Percentiles rank a stretch among this genome's conserved stretches.
Evolutionary conservation across 495 filamentous ascomycete species (phyloP).

Genomic region (Pyronema domesticum): DNA sequence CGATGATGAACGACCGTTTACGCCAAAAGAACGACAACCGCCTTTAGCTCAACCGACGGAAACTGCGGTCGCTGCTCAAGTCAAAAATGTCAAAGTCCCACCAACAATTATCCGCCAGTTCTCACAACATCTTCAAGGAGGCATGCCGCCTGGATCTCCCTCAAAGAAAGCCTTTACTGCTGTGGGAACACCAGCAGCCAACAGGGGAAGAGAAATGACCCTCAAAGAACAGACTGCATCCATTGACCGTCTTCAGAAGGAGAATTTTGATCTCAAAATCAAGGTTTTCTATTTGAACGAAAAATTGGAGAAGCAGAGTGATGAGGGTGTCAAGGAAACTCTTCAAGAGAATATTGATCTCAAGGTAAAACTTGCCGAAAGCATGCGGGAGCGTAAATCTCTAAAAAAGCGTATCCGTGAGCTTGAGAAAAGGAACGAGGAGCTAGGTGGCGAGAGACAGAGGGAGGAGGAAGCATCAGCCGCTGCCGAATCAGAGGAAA

Average conservation of each 20-base stretch:
- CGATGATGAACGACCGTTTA: slow-evolving; percentile 17
- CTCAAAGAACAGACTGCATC: slow-evolving; percentile 94
- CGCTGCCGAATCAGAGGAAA: slow-evolving; percentile 66
- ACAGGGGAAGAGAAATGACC: slow-evolving; percentile 66
- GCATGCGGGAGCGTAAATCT: slow-evolving; percentile 72
- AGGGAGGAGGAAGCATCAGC: slow-evolving; percentile 43
- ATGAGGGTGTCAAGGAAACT: slow-evolving; percentile 93
- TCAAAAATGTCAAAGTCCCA: slow-evolving; percentile 75
- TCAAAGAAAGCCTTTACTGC: slow-evolving; percentile 35
- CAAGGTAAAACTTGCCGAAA: slow-evolving; percentile 69
- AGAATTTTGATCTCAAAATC: slow-evolving; percentile 94
- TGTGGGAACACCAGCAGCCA: slow-evolving; percentile 35
- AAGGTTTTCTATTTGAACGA: slow-evolving; percentile 95
- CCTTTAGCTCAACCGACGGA: slow-evolving; percentile 49
- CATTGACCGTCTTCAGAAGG: slow-evolving; percentile 85
- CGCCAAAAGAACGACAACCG: slow-evolving; percentile 37
- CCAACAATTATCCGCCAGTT: slow-evolving; percentile 77
- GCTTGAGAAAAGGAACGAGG: slow-evolving; percentile 66
- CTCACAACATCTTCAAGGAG: slow-evolving; percentile 31
- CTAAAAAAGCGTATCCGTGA: slow-evolving; percentile 63
- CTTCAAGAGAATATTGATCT: slow-evolving; percentile 92
- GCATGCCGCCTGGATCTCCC: slow-evolving; percentile 36
- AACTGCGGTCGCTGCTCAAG: slow-evolving; percentile 71
- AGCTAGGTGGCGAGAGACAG: slow-evolving; percentile 46
- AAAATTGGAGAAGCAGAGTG: slow-evolving; percentile 76